Evolutionary conservation across 2,329 filamentous ascomycete genomes (phyloP).

Genomic region (Fusarium redolens): DNA sequence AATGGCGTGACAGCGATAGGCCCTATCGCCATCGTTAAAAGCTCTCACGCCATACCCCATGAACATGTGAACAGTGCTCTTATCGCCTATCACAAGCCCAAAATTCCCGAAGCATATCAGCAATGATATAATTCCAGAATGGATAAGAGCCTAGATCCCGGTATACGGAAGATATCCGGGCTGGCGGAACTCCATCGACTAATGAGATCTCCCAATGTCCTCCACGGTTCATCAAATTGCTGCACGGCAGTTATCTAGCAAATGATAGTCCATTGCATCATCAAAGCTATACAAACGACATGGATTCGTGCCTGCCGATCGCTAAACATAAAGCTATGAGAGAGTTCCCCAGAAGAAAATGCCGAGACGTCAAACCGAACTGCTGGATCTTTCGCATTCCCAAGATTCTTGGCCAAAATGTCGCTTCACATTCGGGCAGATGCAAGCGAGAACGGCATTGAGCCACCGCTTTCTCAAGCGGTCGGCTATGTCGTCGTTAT

Average conservation of each 20-base stretch:
- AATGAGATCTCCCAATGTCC: not conserved
- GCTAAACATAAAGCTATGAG: not conserved
- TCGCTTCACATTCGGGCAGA: not conserved
- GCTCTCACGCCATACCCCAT: conserved; percentile 6
- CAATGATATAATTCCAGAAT: not conserved
- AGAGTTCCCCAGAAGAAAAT: not conserved
- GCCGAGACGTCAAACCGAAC: not conserved
- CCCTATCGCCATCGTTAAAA: not conserved
- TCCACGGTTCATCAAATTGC: not conserved
- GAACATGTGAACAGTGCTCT: not conserved
- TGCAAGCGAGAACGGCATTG: conserved; percentile 16
- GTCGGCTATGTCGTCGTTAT: conserved; percentile 51
- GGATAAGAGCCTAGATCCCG: accelerated
- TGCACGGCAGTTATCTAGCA: not conserved
- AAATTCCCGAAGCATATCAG: not conserved
- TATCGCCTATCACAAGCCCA: not conserved
- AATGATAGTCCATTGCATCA: not conserved
- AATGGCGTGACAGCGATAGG: not conserved
- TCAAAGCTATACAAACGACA: conserved; percentile 10
- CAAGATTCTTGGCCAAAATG: not conserved
- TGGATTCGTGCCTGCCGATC: not conserved
- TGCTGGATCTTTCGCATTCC: not conserved
- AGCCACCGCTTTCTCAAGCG: conserved; percentile 46
- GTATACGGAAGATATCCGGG: not conserved
- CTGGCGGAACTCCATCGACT: not conserved